These are phyloP conservation scores for Tricholoma furcatifolium DNA, from an alignment of 768 basidiomycete species.

Conservation along the genomic window DNA sequence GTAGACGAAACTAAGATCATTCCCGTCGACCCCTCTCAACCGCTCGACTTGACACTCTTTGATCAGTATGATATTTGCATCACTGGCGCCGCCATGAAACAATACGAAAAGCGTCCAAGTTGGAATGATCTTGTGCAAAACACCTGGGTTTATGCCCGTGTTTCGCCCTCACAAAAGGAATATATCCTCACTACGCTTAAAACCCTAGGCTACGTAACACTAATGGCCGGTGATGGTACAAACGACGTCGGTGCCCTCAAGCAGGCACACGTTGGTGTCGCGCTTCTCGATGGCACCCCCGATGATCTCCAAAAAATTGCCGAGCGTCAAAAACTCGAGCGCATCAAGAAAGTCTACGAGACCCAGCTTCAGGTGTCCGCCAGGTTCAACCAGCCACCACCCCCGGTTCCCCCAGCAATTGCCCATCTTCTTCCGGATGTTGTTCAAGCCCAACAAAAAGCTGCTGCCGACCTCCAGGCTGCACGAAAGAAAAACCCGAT, in stretches of 20 bases:
- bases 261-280: constrained; percentile 96
- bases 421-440: constrained; percentile 88
- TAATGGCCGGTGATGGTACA: constrained; percentile 99
- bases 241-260: constrained; percentile 99
- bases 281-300: constrained; percentile 29
- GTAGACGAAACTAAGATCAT: constrained; percentile 92
- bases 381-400: constrained; percentile 90
- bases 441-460: constrained; percentile 85
- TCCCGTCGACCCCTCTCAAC: constrained; percentile 75
- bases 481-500: constrained; percentile 84
- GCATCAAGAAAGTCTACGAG: constrained; percentile 97
- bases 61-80: constrained; percentile 94
- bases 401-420: constrained; percentile 87
- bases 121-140: constrained; percentile 87
- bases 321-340: constrained; percentile 74
- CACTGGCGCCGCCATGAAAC: constrained; percentile 91
- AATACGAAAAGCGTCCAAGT: constrained; percentile 67
- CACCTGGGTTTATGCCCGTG: constrained; percentile 98
- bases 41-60: constrained; percentile 76
- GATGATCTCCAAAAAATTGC: constrained; percentile 13
- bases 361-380: constrained; percentile 89
- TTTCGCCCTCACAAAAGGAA: constrained; percentile 95
- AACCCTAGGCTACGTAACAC: constrained; percentile 83
- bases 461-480: constrained; percentile 45
- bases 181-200: constrained; percentile 90